A percentile compares a stretch with the other conserved stretches of the same genome.
phyloP scores from a whole-genome alignment of 2,329 filamentous ascomycete genomes.

The Paecilomyces sp. region DNA sequence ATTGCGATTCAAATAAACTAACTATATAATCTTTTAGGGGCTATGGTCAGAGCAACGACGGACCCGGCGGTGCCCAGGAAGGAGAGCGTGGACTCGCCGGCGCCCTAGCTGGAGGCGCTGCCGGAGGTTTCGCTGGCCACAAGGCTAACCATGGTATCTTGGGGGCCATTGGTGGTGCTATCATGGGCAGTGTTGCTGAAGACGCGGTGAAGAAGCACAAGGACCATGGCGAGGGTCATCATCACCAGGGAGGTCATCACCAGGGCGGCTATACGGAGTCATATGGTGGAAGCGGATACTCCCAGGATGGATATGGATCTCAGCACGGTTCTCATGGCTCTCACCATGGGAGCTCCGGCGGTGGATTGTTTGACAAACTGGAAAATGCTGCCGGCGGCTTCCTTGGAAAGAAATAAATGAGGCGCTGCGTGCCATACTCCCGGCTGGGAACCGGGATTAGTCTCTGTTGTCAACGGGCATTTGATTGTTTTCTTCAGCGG shows the following conservation, averaged over 20 bases:
- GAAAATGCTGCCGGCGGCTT: slow-evolving; percentile 15
- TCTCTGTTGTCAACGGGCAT: background rate
- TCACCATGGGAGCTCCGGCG: background rate
- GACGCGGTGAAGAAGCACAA: slow-evolving; percentile 39
- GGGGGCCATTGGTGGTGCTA: slow-evolving; percentile 41
- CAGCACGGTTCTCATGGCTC: background rate
- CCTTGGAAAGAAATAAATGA: slow-evolving; percentile 28
- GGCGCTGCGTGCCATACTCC: background rate
- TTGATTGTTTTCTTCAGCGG: background rate
- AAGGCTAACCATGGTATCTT: slow-evolving; percentile 43
- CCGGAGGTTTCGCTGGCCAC: slow-evolving; percentile 41
- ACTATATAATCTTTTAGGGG: slow-evolving; percentile 11
- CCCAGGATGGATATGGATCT: background rate
- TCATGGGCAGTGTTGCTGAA: slow-evolving; percentile 39
- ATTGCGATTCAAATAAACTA: slow-evolving; percentile 3
- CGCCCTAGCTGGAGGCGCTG: slow-evolving; percentile 38
- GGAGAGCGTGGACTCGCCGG: slow-evolving; percentile 42
- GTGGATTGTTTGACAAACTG: background rate
- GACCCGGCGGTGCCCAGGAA: slow-evolving; percentile 33
- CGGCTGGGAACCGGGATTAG: background rate
- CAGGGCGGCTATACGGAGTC: slow-evolving; percentile 22
- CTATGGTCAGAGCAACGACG: slow-evolving; percentile 19
- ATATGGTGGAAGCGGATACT: slow-evolving; percentile 3
- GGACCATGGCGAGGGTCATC: slow-evolving; percentile 21
- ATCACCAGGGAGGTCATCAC: slow-evolving; percentile 17